These are phyloP conservation scores for Chrysanthemum makinoi DNA, from an alignment of 129 eudicot species.

Conservation along the genomic window DNA sequence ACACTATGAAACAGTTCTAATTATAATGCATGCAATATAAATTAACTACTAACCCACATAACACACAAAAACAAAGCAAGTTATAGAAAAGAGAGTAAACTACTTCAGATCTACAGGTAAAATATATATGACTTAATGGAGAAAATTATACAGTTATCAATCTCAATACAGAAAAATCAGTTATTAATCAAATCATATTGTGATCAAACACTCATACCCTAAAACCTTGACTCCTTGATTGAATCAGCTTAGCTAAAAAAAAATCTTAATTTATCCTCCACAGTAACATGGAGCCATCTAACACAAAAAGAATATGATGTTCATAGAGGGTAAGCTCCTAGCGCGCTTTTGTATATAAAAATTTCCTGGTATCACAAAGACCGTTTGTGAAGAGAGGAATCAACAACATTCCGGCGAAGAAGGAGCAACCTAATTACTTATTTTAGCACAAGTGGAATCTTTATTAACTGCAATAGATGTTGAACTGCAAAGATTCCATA, in stretches of 20 bases:
- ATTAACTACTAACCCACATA: not conserved
- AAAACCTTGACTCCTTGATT: not conserved
- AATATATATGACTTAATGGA: not conserved
- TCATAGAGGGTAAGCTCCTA: too few species aligned
- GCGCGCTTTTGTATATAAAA: not conserved
- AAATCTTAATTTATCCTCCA: not conserved
- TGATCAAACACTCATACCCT: too few species aligned
- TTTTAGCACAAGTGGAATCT: too few species aligned
- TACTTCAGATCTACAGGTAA: not conserved
- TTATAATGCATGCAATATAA: constrained; percentile 1
- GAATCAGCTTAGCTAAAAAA: constrained; percentile 2
- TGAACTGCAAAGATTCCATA: too few species aligned
- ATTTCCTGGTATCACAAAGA: not conserved
- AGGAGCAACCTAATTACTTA: not conserved
- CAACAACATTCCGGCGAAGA: not conserved
- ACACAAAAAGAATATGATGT: not conserved
- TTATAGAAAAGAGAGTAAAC: constrained; percentile 3
- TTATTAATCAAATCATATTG: not conserved
- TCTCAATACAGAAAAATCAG: not conserved
- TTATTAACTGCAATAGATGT: too few species aligned
- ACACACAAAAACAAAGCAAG: not conserved
- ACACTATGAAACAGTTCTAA: not conserved
- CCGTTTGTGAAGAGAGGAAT: not conserved
- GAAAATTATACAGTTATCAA: not conserved
- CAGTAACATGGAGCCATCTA: constrained; percentile 3